Evolutionary conservation across 2,329 filamentous ascomycete genomes (phyloP).

Genomic region (Diaporthe sp.): DNA sequence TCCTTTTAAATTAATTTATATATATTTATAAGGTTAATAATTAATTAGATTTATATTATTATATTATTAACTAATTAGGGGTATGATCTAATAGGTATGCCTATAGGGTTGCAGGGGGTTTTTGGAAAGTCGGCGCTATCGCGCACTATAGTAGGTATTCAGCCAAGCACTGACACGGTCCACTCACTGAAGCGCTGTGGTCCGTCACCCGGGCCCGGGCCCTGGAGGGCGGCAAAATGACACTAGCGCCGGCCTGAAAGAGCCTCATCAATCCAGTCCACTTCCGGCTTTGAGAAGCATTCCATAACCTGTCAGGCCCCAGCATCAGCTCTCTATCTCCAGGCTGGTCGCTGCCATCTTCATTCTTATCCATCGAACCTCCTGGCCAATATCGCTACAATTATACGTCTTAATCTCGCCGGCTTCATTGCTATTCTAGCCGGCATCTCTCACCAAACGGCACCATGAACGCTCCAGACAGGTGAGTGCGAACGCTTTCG

Average conservation of each 20-base stretch:
- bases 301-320: background rate
- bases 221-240: slow-evolving; percentile 27
- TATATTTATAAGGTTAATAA: too few relatives aligned
- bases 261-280: slow-evolving; percentile 30
- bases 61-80: too few relatives aligned
- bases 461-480: slow-evolving; percentile 70
- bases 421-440: slow-evolving; percentile 1
- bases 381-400: background rate
- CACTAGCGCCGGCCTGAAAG: slow-evolving; percentile 33
- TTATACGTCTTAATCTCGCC: background rate
- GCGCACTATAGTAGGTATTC: background rate
- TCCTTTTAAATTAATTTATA: too few relatives aligned
- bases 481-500: slow-evolving; percentile 55
- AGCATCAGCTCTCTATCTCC: slow-evolving; percentile 4
- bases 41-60: too few relatives aligned
- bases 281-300: slow-evolving; percentile 17
- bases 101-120: too few relatives aligned
- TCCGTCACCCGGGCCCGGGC: background rate
- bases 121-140: too few relatives aligned
- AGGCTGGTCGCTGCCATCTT: background rate
- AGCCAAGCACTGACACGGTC: background rate
- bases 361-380: background rate
- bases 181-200: slow-evolving; percentile 5
- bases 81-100: too few relatives aligned
- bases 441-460: background rate